Evolutionary conservation across 2,329 filamentous ascomycete species (phyloP), one percentile per base, ranked within the genome.

Genomic region (Trichoderma atroviride): DNA sequence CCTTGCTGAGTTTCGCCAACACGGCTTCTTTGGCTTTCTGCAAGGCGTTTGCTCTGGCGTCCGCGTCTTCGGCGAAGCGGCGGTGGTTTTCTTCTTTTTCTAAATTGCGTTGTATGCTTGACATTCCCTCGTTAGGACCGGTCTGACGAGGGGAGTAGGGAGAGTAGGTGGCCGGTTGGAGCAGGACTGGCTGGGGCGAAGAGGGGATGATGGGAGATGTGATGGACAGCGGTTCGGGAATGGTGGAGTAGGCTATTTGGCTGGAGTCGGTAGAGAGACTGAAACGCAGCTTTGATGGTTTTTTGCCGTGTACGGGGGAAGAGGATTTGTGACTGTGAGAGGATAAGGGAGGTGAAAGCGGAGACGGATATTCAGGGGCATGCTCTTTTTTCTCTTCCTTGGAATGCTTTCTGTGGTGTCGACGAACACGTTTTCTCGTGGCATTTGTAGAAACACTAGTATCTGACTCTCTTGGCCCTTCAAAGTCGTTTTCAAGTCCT

Each of bases 1-100:
- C 85, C 68, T 83, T 83, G 73, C 82, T 85, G 62, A 90, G 82
- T 73, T 88, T 88, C 70, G 81, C 83, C 67, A 90, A 79, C 14
- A 91, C 87, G 0, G 86, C 85, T 71, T 88, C 86, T 75, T 87
- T 88, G 40, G 88, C 88, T 70, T 86, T 85, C 74, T 83, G 83
- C 61, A 91, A 79, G 11, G 87, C 86, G 72, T 81, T 85, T 5
- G 81, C 81, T 68, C 88, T 83, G 66, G 85, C 84, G 10, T 83
- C 83, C 3, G 84, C 81, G 73, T 90, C 87, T 71, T 89, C 85
- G 24, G 87, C 88, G 29, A 89, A 80, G 56, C 83, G 81, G 13
- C 85, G 82, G 71, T 88, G 86, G 2, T 82, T 80, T 72, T 86
- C 83, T 74, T 90, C 87, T 70, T 85, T 83, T 72, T 85, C 83